Evolutionary conservation across 352 stramenopile genomes (phyloP), one percentile per base, ranked within the genome.

Genomic region (Aphanomyces euteiches): DNA sequence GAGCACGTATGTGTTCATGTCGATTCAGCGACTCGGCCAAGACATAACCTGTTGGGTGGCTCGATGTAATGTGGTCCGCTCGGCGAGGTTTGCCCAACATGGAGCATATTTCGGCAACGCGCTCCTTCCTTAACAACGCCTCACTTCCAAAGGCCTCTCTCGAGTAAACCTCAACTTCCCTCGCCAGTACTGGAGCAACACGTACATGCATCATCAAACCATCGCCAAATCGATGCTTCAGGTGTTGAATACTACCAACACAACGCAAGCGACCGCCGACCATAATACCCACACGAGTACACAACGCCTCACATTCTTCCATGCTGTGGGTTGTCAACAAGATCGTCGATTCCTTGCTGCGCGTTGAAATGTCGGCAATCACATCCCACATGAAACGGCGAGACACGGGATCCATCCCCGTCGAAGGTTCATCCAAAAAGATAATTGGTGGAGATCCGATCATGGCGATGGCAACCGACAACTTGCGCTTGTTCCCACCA

Each of bases 191-290:
- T n/a, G n/a, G n/a, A n/a, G n/a, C n/a, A n/a, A n/a, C n/a, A n/a
- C n/a, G n/a, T n/a, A 88, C 72, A 34, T 97, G 88, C 54, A 98
- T 78, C 64, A 97, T 82, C 47, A 96, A 94, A 6, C 95, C 97
- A 61, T 97, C 80, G n/a, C 96, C 97, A 73, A 98, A 99, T 28
- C 92, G 90, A 69, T 82, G 83, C 80, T 99, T 99, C 72, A 99
- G 75, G 75, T 98, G 93, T 82, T 99, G 85, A 3, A 91, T 76
- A 56, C 78, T 96, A 54, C 92, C 92, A 28, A 98, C 75, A 36
- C 87, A 94, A 19, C 81, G 81, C 47, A 93, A 60, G 17, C 77
- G 79, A 41, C 85, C 85, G 50, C 84, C 80, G 0, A 90, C 85
- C 82, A 99, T 97, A 72, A 98, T 98, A 15, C 87, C 94, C 57